Conservation (phyloP, 2,329 filamentous ascomycete species). For the Trichoderma koningii region DNA sequence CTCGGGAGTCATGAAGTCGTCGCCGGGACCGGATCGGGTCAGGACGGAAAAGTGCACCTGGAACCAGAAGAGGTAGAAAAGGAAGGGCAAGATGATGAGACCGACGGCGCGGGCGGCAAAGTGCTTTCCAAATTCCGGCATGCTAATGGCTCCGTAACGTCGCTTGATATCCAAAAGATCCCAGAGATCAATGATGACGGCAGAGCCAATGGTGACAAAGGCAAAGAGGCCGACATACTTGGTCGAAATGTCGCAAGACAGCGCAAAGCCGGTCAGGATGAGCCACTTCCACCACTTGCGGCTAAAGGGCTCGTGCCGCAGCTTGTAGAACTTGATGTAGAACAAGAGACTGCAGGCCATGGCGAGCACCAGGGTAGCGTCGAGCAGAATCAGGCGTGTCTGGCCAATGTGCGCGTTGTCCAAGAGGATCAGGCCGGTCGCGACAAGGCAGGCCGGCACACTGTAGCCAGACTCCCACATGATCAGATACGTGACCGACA, state of each 20-base stretch:
- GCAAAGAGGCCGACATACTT: slow-evolving; percentile 98
- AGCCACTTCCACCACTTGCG: slow-evolving; percentile 99
- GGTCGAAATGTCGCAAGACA: slow-evolving; percentile 97
- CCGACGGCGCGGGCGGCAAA: slow-evolving; percentile 84
- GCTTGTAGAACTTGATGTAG: slow-evolving; percentile 98
- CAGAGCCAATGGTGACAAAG: slow-evolving; percentile 94
- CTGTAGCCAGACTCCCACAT: slow-evolving; percentile 99
- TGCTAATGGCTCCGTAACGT: slow-evolving; percentile 73
- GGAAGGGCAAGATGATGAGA: slow-evolving; percentile 86
- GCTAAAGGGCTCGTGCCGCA: slow-evolving; percentile 83
- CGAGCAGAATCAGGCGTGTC: slow-evolving; percentile 90
- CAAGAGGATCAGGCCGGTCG: slow-evolving; percentile 83
- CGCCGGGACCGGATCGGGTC: slow-evolving; percentile 83
- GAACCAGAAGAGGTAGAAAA: slow-evolving; percentile 99
- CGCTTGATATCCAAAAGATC: slow-evolving; percentile 88
- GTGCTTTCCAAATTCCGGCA: slow-evolving; percentile 83
- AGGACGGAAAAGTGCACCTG: slow-evolving; percentile 97
- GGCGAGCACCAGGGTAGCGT: slow-evolving; percentile 89
- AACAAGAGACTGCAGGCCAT: slow-evolving; percentile 93
- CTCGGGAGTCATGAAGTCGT: slow-evolving; percentile 98
- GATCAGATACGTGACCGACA: slow-evolving; percentile 91
- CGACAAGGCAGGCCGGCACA: slow-evolving; percentile 85
- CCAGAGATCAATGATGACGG: slow-evolving; percentile 94
- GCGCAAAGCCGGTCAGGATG: slow-evolving; percentile 85
- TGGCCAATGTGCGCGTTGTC: slow-evolving; percentile 98